A percentile compares a stretch with the other conserved stretches of the same genome.
Conservation (phyloP, 345 rosid genomes). For the Syzygium grande region DNA sequence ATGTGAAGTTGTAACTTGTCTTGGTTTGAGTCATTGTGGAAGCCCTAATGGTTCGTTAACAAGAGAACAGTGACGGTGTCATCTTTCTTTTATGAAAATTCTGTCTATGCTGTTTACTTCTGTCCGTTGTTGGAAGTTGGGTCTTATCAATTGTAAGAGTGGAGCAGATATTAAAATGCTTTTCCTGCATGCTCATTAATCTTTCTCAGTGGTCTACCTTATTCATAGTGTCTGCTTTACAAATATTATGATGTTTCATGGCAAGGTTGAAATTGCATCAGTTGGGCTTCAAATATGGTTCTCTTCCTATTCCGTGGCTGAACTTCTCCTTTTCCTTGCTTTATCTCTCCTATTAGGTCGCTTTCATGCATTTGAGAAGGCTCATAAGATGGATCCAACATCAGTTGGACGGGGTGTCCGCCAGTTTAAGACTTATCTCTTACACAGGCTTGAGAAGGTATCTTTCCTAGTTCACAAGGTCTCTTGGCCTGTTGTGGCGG, state of each 20-base stretch:
- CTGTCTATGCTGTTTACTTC: background rate
- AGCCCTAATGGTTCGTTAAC: background rate
- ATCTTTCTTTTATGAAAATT: background rate
- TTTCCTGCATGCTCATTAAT: background rate
- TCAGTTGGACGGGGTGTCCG: conserved; percentile 82
- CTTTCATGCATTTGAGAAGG: conserved; percentile 82
- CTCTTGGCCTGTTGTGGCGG: background rate
- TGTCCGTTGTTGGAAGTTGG: accelerated
- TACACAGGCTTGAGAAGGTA: conserved; percentile 83
- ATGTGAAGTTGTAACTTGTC: background rate
- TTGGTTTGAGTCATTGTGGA: background rate
- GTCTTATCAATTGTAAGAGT: background rate
- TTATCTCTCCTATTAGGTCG: conserved; percentile 52
- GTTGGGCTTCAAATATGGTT: background rate
- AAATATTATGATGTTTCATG: background rate
- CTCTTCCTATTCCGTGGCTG: background rate
- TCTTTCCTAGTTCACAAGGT: background rate
- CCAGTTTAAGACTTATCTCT: conserved; percentile 84
- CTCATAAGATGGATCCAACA: conserved; percentile 60
- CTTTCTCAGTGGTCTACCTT: background rate
- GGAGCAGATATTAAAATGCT: background rate
- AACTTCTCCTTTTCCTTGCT: background rate
- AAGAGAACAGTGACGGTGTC: background rate
- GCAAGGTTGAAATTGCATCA: background rate
- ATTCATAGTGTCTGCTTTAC: background rate